A percentile compares a stretch with the other conserved stretches of the same genome.
phyloP scores from a whole-genome alignment of 2,329 filamentous ascomycete species.

The Ophiocordyceps camponoti-saundersi region DNA sequence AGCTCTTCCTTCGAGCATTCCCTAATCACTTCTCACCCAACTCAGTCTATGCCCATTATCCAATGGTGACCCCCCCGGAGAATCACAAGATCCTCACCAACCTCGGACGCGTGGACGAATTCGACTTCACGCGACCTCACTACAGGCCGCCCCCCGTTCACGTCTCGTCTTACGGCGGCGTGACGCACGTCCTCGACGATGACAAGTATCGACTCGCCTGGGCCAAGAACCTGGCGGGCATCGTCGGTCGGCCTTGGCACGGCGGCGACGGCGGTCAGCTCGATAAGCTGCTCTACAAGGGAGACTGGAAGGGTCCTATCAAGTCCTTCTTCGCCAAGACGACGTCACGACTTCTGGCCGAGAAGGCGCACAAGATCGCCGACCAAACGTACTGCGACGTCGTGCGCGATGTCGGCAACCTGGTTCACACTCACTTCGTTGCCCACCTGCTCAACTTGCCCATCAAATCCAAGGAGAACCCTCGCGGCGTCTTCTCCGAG shows the following conservation, averaged over 20 bases:
- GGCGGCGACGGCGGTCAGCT: conserved; percentile 33
- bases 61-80: conserved; percentile 50
- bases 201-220: conserved; percentile 48
- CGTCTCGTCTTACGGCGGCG: conserved; percentile 42
- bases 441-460: conserved; percentile 47
- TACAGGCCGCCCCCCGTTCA: conserved; percentile 32
- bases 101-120: conserved; percentile 49
- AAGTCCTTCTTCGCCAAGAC: conserved; percentile 51
- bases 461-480: conserved; percentile 43
- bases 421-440: conserved; percentile 47
- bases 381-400: conserved; percentile 48
- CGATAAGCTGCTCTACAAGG: conserved; percentile 39
- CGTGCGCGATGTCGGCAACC: conserved; percentile 51
- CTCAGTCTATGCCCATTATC: conserved; percentile 69
- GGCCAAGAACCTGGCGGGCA: conserved; percentile 41
- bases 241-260: conserved; percentile 26
- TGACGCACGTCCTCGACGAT: conserved; percentile 42
- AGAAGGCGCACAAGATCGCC: conserved; percentile 46
- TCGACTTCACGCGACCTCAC: conserved; percentile 48
- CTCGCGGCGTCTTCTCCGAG: conserved; percentile 38
- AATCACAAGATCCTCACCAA: conserved; percentile 54
- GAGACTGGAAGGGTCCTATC: conserved; percentile 43
- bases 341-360: conserved; percentile 40
- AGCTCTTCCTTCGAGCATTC: conserved; percentile 65
- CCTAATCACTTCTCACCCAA: conserved; percentile 63